These are phyloP conservation scores for Phoenix dactylifera DNA, from an alignment of 176 grass and related monocot genomes.

Conservation along the genomic window DNA sequence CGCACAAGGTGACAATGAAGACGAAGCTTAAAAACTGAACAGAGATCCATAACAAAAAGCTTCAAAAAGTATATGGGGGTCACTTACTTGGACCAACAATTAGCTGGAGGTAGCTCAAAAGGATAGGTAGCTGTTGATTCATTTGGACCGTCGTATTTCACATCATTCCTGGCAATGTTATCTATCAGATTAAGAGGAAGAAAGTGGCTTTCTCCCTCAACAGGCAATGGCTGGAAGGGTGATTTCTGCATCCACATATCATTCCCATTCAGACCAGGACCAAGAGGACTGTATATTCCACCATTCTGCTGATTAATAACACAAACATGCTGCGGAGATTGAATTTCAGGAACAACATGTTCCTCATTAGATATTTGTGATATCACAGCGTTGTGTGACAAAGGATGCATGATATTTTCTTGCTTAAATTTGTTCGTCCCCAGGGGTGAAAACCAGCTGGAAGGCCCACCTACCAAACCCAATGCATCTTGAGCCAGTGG, in stretches of 20 bases:
- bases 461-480: conserved; percentile 50
- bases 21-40: neutral
- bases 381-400: conserved; percentile 8
- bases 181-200: conserved; percentile 45
- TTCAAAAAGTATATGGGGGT: neutral
- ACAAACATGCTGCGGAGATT: conserved; percentile 6
- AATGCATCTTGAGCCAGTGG: conserved; percentile 68
- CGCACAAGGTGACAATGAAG: neutral
- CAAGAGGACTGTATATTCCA: conserved; percentile 20
- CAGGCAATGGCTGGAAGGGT: conserved; percentile 45
- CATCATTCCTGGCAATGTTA: conserved; percentile 31
- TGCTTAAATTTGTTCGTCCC: conserved; percentile 33
- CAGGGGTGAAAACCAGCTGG: conserved; percentile 40
- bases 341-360: neutral
- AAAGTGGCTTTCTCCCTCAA: conserved; percentile 48
- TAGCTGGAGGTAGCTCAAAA: conserved; percentile 38
- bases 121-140: conserved; percentile 27
- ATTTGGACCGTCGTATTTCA: conserved; percentile 29
- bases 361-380: conserved; percentile 8
- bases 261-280: conserved; percentile 36
- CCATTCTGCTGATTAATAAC: conserved; percentile 37
- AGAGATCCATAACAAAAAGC: conserved; percentile 9
- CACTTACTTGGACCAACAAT: conserved; percentile 74
- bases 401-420: neutral
- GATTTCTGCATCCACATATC: conserved; percentile 36